Conservation (phyloP, 2,329 filamentous ascomycete genomes). For the Arthrinium puccinioides region DNA sequence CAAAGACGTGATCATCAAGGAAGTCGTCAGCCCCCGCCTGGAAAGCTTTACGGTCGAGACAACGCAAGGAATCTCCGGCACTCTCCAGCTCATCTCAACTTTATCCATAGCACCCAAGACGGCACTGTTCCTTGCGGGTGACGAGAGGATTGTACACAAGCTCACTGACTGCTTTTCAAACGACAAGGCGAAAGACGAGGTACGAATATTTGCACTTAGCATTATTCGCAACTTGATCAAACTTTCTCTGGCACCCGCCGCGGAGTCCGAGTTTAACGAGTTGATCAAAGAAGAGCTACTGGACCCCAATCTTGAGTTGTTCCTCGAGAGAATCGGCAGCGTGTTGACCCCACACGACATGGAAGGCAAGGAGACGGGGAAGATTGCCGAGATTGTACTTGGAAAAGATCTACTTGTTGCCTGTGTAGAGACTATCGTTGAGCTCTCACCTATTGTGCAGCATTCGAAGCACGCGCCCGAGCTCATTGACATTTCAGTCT, state of each 20-base stretch:
- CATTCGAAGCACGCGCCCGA: slow-evolving; percentile 63
- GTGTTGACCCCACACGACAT: slow-evolving; percentile 51
- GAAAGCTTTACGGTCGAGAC: slow-evolving; percentile 77
- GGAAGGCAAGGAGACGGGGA: slow-evolving; percentile 3
- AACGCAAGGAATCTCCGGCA: slow-evolving; percentile 78
- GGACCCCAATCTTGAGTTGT: slow-evolving; percentile 47
- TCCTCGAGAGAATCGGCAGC: slow-evolving; percentile 60
- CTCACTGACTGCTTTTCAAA: slow-evolving; percentile 66
- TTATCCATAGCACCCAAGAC: slow-evolving; percentile 67
- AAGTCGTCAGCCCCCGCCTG: slow-evolving; percentile 71
- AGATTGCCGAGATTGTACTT: slow-evolving; percentile 24
- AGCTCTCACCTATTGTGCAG: slow-evolving; percentile 63
- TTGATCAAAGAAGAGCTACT: slow-evolving; percentile 49
- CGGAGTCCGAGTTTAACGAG: slow-evolving; percentile 49
- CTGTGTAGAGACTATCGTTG: slow-evolving; percentile 72
- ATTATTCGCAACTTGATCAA: slow-evolving; percentile 66
- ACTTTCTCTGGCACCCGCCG: slow-evolving; percentile 46
- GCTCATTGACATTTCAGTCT: slow-evolving; percentile 72
- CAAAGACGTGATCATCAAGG: slow-evolving; percentile 60
- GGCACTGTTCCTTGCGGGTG: slow-evolving; percentile 57
- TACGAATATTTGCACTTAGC: slow-evolving; percentile 73
- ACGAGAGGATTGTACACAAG: slow-evolving; percentile 59
- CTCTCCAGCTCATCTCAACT: slow-evolving; percentile 71
- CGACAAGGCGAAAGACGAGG: slow-evolving; percentile 73
- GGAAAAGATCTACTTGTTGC: slow-evolving; percentile 72